Evolutionary conservation across 148 eudicot species (phyloP), one percentile per base, ranked within the genome.

Genomic region (Persicaria tinctoria): DNA sequence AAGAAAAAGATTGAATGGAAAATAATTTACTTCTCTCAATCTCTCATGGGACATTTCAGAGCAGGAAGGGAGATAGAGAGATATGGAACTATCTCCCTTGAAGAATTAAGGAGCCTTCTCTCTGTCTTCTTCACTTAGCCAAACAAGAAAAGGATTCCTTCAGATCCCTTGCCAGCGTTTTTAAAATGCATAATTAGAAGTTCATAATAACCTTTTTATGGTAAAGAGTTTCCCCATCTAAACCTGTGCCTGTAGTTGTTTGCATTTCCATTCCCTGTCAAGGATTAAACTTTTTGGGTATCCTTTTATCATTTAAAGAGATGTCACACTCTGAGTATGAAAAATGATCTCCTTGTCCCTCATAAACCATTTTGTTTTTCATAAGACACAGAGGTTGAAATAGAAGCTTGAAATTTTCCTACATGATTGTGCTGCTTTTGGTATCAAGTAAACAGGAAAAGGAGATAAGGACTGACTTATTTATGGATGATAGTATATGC

Each of bases 81-180:
- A 50, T 50, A 50, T 50, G 53, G 53, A 50, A 8, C 53, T 50
- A 9, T 50, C 9, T 50, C 53, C 12, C 53, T 50, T 27, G 14
- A 13, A 45, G 10, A 45, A 63, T 55, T 12, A 14, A 55, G 60
- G n/a, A 14, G 63, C 63, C 32, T 57, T 57, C 38, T 57, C 18
- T 57, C 38, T 18, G 63, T 57, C 63, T 18, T 57, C 38, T 17
- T 57, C 9, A 17, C 41, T n/a, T 6, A 17, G 6, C 56, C 63
- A 57, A 57, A 6, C 63, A 57, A 57, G 20, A 55, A 57, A 57
- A 57, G 23, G 63, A 57, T 57, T 18, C 63, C 63, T 57, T 57
- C 27, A 18, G 63, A 17, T 57, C 63, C 20, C 38, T 18, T 57
- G 38, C 3, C 27, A 6, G 17, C 7, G 5, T 17, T 8, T 57